A percentile compares a stretch with the other conserved stretches of the same genome.
These are phyloP conservation scores for Pythium graminicola DNA, from an alignment of 352 stramenopile species.

Conservation along the genomic window DNA sequence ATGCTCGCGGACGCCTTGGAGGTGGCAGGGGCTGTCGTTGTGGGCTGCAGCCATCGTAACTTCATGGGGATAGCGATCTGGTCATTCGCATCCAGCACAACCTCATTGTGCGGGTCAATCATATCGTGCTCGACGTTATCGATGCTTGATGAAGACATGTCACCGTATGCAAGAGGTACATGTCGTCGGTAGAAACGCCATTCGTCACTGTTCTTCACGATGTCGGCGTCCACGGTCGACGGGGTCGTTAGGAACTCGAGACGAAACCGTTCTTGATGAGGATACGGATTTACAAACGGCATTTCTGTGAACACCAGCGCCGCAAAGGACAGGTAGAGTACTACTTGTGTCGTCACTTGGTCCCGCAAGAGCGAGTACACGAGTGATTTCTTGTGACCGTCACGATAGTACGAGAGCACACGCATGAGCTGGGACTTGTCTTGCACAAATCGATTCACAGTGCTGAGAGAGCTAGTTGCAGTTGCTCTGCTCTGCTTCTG, in stretches of 20 bases:
- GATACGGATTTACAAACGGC: constrained; percentile 87
- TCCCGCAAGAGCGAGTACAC: constrained; percentile 86
- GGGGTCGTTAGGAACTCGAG: constrained; percentile 61
- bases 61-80: constrained; percentile 81
- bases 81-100: constrained; percentile 85
- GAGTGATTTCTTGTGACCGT: constrained; percentile 92
- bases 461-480: not conserved
- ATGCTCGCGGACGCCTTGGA: constrained; percentile 12
- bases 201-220: constrained; percentile 77
- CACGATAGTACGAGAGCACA: constrained; percentile 89
- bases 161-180: constrained; percentile 48
- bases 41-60: constrained; percentile 69
- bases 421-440: constrained; percentile 83
- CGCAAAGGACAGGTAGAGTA: constrained; percentile 75
- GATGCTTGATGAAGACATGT: not conserved
- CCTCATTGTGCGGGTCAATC: constrained; percentile 85
- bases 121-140: constrained; percentile 86
- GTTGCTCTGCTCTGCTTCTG: constrained; percentile 19
- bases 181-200: constrained; percentile 77
- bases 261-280: constrained; percentile 85
- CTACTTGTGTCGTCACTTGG: constrained; percentile 81
- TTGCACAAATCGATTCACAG: constrained; percentile 37
- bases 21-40: not conserved
- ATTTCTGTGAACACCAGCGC: constrained; percentile 87
- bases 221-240: constrained; percentile 46